Evolutionary conservation across 306 rosid genomes (phyloP), one percentile per base, ranked within the genome.

Genomic region (Prunus campanulata): DNA sequence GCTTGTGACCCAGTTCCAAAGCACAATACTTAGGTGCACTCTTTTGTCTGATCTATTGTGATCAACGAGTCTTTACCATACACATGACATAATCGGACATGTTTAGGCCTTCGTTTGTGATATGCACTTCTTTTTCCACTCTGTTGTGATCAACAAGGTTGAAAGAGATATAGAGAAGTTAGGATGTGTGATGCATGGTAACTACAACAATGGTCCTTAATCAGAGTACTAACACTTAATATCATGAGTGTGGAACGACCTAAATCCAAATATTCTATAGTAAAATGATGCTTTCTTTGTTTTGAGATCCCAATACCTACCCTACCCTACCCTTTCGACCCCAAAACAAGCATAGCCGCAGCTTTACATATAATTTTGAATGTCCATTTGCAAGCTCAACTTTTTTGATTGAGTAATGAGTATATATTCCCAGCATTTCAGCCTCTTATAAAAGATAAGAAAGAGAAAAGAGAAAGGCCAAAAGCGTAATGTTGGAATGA

Each of bases 301-400:
- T 63, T 63, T 63, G 68, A 63, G 68, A 63, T 63, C 68, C 68
- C 68, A 15, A 30, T 63, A 25, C 66, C 66, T 25, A 60, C 19
- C 66, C 20, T 29, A 6, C 39, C 52, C 16, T 48, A 13, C 52
- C 46, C 22, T 8, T 63, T 63, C 22, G 46, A 15, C 68, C 68
- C 14, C 24, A 63, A 30, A 63, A 32, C 68, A 63, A 63, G 22
- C 24, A 9, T 30, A 63, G 22, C 68, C 47, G 19, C 13, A 8
- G 47, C 68, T 63, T 63, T 63, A 24, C 27, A 60, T 25, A 61
- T 63, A 16, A 29, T 30, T 63, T 63, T 30, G 46, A 63, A 30
- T 63, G 19, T 15, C 47, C 24, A 30, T 30, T 30, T 19, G 19
- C 22, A 63, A 63, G 18, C 46, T 15, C 12, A 8, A 16, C 68